A percentile compares a stretch with the other conserved stretches of the same genome.
Evolutionary conservation across 257 asterid genomes (phyloP).

Genomic region (Gentiana straminea): DNA sequence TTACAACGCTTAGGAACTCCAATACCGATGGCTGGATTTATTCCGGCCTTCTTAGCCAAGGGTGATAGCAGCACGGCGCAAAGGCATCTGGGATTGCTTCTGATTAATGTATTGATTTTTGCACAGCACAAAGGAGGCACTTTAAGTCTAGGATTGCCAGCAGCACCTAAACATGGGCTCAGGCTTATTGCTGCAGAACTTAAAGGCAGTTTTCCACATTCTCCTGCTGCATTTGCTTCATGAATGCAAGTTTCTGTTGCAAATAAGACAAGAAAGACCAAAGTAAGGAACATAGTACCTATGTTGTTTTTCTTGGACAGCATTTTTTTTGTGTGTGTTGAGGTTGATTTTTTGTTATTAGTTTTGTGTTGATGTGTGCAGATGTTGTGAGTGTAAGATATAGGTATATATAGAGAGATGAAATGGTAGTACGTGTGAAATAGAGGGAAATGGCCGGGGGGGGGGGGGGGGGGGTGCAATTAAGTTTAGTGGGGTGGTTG

Average conservation of each 20-base stretch:
- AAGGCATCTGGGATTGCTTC: constrained; percentile 22
- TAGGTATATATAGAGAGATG: neutral
- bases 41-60: constrained; percentile 18
- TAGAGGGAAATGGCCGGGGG: constrained; percentile 8
- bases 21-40: constrained; percentile 24
- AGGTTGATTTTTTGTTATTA: neutral
- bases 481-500: constrained; percentile 16
- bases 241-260: neutral
- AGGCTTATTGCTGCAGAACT: constrained; percentile 15
- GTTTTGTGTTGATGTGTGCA: neutral
- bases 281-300: neutral
- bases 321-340: constrained; percentile 3
- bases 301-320: constrained; percentile 7
- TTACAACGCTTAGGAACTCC: constrained; percentile 31
- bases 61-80: constrained; percentile 33
- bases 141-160: constrained; percentile 12
- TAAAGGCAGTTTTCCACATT: constrained; percentile 24
- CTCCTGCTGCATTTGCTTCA: constrained; percentile 18
- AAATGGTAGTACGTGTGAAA: neutral
- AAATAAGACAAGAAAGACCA: constrained; percentile 11
- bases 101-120: constrained; percentile 18
- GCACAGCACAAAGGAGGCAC: constrained; percentile 21
- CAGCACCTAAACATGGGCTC: constrained; percentile 24
- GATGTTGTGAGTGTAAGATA: constrained; percentile 1
- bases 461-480: neutral